These are phyloP conservation scores for Amanita thiersii DNA, from an alignment of 768 basidiomycete species.

Conservation along the genomic window DNA sequence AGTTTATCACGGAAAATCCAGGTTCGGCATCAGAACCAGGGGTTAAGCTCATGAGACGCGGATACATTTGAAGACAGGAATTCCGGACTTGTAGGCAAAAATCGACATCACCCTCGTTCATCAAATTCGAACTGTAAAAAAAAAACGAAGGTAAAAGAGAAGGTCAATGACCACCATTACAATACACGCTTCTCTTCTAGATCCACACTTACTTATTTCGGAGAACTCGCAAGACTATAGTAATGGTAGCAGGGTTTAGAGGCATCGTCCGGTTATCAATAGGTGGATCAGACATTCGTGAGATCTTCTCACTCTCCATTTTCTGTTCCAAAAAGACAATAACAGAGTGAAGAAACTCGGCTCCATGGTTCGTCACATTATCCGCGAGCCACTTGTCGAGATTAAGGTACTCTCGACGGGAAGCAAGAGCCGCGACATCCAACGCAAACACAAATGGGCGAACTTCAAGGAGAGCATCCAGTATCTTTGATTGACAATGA, in stretches of 20 bases:
- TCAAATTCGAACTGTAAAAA: constrained; percentile 66
- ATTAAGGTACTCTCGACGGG: constrained; percentile 88
- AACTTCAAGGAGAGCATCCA: constrained; percentile 87
- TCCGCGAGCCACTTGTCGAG: constrained; percentile 95
- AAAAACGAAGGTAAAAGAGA: constrained; percentile 9
- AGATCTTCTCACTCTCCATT: constrained; percentile 80
- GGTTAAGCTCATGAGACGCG: constrained; percentile 88
- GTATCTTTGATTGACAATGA: constrained; percentile 43
- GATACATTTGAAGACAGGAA: constrained; percentile 88
- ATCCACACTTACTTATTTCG: constrained; percentile 68
- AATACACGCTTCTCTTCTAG: not conserved
- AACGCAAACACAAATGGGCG: constrained; percentile 85
- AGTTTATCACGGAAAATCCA: constrained; percentile 83
- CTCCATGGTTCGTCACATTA: constrained; percentile 74
- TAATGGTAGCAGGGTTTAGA: constrained; percentile 80
- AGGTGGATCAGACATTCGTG: constrained; percentile 69
- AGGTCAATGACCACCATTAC: not conserved
- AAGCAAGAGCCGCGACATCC: constrained; percentile 91
- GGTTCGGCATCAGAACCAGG: constrained; percentile 86
- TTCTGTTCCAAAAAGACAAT: constrained; percentile 89
- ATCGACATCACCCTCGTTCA: constrained; percentile 73
- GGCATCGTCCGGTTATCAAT: constrained; percentile 79
- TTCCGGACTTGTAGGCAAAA: constrained; percentile 90
- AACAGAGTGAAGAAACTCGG: constrained; percentile 80
- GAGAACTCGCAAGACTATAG: constrained; percentile 86